Percentiles rank a stretch among this genome's conserved stretches.
These are phyloP conservation scores for Penicillium sp. DNA, from an alignment of 2,329 filamentous ascomycete genomes.

Conservation along the genomic window DNA sequence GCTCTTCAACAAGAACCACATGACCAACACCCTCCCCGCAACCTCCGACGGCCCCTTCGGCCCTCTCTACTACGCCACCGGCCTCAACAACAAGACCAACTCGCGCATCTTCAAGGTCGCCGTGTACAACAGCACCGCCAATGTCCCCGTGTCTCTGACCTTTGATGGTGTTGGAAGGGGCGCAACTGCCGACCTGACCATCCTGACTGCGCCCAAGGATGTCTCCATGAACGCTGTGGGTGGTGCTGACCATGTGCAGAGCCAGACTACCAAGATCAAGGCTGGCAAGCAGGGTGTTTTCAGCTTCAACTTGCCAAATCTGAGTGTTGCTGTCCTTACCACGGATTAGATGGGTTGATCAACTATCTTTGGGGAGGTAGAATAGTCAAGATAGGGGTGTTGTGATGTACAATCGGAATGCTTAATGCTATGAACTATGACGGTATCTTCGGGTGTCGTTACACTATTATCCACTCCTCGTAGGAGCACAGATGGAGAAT, in stretches of 20 bases:
- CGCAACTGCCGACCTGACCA: conserved; percentile 42
- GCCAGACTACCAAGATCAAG: conserved; percentile 21
- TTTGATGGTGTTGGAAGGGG: conserved; percentile 40
- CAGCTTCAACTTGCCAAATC: conserved; percentile 27
- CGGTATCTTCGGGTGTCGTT: no score
- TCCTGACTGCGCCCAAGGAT: conserved; percentile 41
- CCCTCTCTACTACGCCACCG: conserved; percentile 51
- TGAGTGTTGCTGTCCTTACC: conserved; percentile 31
- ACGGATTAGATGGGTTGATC: conserved; percentile 15
- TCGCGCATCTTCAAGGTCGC: conserved; percentile 50
- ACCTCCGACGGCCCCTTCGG: conserved; percentile 41
- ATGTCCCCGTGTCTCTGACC: conserved; percentile 36
- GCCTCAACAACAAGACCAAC: conserved; percentile 38
- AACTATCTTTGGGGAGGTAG: not conserved
- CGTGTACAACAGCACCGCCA: conserved; percentile 51
- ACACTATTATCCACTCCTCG: no score
- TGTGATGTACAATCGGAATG: not conserved
- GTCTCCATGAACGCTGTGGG: conserved; percentile 36
- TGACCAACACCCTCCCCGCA: conserved; percentile 48
- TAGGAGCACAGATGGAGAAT: no score
- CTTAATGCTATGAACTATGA: no score
- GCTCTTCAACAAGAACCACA: conserved; percentile 47
- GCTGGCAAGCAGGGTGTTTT: conserved; percentile 30
- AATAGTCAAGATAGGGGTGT: not conserved
- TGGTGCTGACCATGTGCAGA: conserved; percentile 22